These are phyloP conservation scores for Phytophthora palmivora DNA, from an alignment of 352 stramenopile genomes.

Conservation along the genomic window DNA sequence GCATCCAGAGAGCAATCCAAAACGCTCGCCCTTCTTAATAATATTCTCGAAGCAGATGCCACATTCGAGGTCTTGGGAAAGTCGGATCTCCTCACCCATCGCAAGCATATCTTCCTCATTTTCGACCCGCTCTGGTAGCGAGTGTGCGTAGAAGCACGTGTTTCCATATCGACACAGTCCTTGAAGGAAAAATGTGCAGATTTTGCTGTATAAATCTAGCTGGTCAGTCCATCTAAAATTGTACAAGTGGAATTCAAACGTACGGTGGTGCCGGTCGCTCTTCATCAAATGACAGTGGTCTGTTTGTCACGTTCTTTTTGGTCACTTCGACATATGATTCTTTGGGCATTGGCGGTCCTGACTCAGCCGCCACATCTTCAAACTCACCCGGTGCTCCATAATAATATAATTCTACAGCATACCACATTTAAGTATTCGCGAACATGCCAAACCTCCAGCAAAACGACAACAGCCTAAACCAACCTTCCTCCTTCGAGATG, in stretches of 20 bases:
- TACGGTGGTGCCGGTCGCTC: conserved; percentile 61
- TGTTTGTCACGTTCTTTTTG: conserved; percentile 52
- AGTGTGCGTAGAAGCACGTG: conserved; percentile 84
- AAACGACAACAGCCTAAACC: neutral
- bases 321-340: conserved; percentile 66
- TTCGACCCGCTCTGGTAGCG: conserved; percentile 47
- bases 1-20: conserved; percentile 84
- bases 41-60: conserved; percentile 89
- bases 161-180: conserved; percentile 82
- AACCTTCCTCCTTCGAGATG: conserved; percentile 83
- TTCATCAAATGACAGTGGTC: conserved; percentile 42
- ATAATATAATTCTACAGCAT: conserved; percentile 69
- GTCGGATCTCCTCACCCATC: conserved; percentile 67
- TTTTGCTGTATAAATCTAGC: conserved; percentile 52
- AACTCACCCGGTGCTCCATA: conserved; percentile 81
- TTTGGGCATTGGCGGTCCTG: conserved; percentile 32
- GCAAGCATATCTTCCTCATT: conserved; percentile 60
- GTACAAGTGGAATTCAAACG: conserved; percentile 20
- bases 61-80: conserved; percentile 79
- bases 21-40: conserved; percentile 76
- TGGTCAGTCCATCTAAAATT: neutral
- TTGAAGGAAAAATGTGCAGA: conserved; percentile 86
- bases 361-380: conserved; percentile 34
- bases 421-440: neutral
- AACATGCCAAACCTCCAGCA: conserved; percentile 1